Evolutionary conservation across 768 basidiomycete genomes (phyloP), one percentile per base, ranked within the genome.

Genomic region (Leccinum broughii): DNA sequence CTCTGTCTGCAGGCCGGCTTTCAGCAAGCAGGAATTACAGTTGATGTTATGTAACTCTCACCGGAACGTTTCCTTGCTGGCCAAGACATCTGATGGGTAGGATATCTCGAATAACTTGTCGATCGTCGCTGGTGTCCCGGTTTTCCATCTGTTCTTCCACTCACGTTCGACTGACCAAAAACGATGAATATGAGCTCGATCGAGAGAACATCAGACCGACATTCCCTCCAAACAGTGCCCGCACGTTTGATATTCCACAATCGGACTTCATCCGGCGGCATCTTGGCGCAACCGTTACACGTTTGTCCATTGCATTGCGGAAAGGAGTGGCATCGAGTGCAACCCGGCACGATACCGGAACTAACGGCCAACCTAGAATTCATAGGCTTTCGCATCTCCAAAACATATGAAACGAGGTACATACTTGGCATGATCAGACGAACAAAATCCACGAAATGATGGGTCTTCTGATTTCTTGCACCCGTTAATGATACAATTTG

Each of bases 71-170:
- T 84, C 80, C 62, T 85, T 80, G 51, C 77, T 77, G 48, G 70
- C 72, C 50, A 58, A 48, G 55, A 69, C 58, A 60, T 66, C 64
- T 35, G 67, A 59, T 39, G 76, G 64, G 61, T 73, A 70, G 30
- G 66, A 74, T 54, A 86, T 74, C 66, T 85, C 83, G 67, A 84
- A 85, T n/a, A 83, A 75, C 66, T 81, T 86, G 58, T 83, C 82
- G 60, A 87, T 75, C 34, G 68, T 72, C 3, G 84, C 81, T 20
- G 69, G 57, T 24, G 56, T 51, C 41, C 67, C 69, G 11, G 68
- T 70, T 24, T 72, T 64, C 56, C 77, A 74, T 53, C 79, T 81
- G 49, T 41, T 54, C 34, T 62, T 66, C 86, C 85, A 86, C 72
- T 85, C 81, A 57, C 80, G 80, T 20, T 80, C 66, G 61, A 88